Evolutionary conservation across 305 asterid genomes (phyloP), one percentile per base, ranked within the genome.

Genomic region (Fraxinus paxiana): DNA sequence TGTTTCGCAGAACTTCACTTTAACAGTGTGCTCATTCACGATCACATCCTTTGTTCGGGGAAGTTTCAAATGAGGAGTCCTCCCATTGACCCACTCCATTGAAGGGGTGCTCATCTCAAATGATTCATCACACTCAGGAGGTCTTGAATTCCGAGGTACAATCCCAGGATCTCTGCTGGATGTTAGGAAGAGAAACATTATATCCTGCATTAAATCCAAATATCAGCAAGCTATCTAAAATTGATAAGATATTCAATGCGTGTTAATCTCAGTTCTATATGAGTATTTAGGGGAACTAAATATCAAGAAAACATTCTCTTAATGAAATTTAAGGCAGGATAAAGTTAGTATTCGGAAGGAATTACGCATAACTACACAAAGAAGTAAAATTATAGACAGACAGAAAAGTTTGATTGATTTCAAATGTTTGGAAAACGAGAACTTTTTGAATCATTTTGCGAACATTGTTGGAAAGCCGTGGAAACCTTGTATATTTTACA

Each of bases 81-180:
- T 79, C 6, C 88, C 95, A 34, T 89, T 89, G 72, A 87, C 80
- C 94, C 94, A 89, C 82, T 91, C 94, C 94, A 88, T 88, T 3
- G 97, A 93, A 51, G 96, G 92, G 75, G 92, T 90, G 77, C 81
- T 82, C 59, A 88, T 65, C 67, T 90, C 92, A 67, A 51, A 61
- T 5, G 87, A 22, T 41, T 89, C 94, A 15, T 84, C 92, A 4
- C 73, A 86, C 78, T 92, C 97, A 5, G 97, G 94, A 33, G 95
- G 92, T 48, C 51, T 84, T 71, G 85, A 34, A 51, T 87, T 92
- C 83, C 97, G 82, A 2, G 97, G 97, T 61, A 93, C 84, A 33
- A 93, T 89, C 73, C 97, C 97, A 4, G 97, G 97, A 80, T 93
- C 95, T 88, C 93, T 87, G 72, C 92, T 84, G 13, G 97, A 88